Base-by-base conservation (phyloP, 768 basidiomycete species). In the Epithele typhae region DNA sequence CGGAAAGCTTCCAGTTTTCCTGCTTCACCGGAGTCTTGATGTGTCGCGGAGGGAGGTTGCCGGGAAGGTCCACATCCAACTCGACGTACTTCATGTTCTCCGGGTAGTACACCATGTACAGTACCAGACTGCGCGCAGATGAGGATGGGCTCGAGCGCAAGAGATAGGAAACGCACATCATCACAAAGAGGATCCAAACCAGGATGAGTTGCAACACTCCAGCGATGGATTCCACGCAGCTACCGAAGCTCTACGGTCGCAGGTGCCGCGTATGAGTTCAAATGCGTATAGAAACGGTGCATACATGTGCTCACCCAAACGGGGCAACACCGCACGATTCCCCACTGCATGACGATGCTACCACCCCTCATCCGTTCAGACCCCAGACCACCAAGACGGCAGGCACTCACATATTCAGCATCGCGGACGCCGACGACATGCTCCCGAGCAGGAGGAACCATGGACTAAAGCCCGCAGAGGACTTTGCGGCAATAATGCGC, bases 71-170 rank as follows among this genome's bases (percentile, higher is more conserved):
- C n/a, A 71, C 58, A 40, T 69, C 65, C 8, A 75, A 56, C 38
- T 72, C 65, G 38, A 68, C 66, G 60, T 83, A 88, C 67, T 94
- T 96, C 60, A 87, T 79, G 57, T 88, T 80, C 5, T 75, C 67
- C 0, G 96, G 96, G 63, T 91, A 98, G 71, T 93, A 98, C 33
- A 87, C 70, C 70, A 99, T 83, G 68, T 89, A 98, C 2, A 99
- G 78, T 0, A 94, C 75, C 48, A 97, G 74, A 36, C 94, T 97
- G 54, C n/a, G 4, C 36, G 19, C 15, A 32, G 3, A n/a, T 37
- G n/a, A 40, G 22, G 27, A 38, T 17, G 37, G 39, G 19, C 3
- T 9, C 4, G n/a, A 21, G 24, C 12, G 11, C 25, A 7, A 18
- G 5, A 8, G 30, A 19, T 21, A 48, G n/a, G 8, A n/a, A 14